Percentiles rank a stretch among this genome's conserved stretches.
Conservation (phyloP, 2,329 filamentous ascomycete species). For the Helotiales sp. region DNA sequence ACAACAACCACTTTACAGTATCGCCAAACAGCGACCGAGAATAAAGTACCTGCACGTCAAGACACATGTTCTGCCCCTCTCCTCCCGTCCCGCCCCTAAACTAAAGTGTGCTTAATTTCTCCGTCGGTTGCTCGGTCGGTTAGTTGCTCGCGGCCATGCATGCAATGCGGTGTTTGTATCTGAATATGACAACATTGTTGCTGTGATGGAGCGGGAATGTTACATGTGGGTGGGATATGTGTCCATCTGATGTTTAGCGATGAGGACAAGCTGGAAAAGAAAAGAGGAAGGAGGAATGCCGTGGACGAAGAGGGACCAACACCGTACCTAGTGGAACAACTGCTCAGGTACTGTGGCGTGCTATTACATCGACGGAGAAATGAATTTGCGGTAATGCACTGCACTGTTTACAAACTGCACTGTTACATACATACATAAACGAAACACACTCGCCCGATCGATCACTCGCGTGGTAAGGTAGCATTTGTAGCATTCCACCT, state of each 20-base stretch:
- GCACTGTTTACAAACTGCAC: no score
- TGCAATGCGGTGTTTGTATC: not conserved
- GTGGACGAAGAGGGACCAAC: not conserved
- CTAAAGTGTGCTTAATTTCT: no score
- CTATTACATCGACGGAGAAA: not conserved
- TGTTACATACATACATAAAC: not conserved
- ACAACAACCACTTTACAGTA: not conserved
- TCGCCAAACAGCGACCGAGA: not conserved
- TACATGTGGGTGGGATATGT: not conserved
- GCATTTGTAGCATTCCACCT: not conserved
- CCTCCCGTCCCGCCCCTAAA: not conserved
- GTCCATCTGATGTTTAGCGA: not conserved
- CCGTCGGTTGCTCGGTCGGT: not conserved
- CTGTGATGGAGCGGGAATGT: no score
- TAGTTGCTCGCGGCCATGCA: not conserved
- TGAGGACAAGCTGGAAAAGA: not conserved
- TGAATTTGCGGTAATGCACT: not conserved
- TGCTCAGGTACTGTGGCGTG: not conserved
- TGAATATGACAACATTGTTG: no score
- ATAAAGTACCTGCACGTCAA: conserved; percentile 6
- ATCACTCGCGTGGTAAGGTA: conserved; percentile 3
- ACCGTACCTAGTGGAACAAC: not conserved
- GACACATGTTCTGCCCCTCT: not conserved
- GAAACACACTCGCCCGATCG: not conserved
- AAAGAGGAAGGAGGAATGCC: not conserved